These are phyloP conservation scores for Candida multigemmis DNA, from an alignment of 805 yeast species.

Conservation along the genomic window DNA sequence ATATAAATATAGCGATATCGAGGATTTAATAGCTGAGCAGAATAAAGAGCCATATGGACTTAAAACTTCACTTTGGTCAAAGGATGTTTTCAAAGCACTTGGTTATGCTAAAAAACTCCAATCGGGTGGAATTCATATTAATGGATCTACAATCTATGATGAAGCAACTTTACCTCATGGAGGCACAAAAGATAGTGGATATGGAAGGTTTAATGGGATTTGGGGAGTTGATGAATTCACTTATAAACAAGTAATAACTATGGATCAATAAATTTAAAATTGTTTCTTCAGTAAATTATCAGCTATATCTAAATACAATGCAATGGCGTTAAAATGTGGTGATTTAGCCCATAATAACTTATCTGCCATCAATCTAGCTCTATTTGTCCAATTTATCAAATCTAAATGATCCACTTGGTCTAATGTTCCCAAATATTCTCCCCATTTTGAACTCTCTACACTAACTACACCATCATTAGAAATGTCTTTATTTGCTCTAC, in stretches of 20 bases:
- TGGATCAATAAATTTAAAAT: conserved; percentile 23
- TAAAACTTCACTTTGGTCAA: conserved; percentile 34
- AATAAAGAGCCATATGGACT: conserved; percentile 26
- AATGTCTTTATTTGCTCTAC: conserved; percentile 17
- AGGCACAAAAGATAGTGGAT: conserved; percentile 30
- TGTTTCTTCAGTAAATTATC: conserved; percentile 54
- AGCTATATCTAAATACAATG: conserved; percentile 61
- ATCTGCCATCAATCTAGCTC: conserved; percentile 30
- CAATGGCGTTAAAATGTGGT: conserved; percentile 52
- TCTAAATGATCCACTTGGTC: conserved; percentile 79
- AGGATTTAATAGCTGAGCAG: conserved; percentile 10
- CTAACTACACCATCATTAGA: conserved; percentile 86
- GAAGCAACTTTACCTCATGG: conserved; percentile 36
- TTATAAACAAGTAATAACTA: conserved; percentile 25
- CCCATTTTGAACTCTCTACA: conserved; percentile 75
- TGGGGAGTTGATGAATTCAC: conserved; percentile 39
- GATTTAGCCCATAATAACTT: conserved; percentile 17
- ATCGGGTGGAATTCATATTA: conserved; percentile 33
- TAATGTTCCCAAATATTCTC: conserved; percentile 70
- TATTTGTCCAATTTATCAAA: conserved; percentile 73
- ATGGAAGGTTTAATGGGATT: conserved; percentile 25
- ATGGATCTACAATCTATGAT: conserved; percentile 21
- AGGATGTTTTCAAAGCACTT: conserved; percentile 22
- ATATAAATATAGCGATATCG: conserved; percentile 11
- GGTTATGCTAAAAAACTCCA: conserved; percentile 23